These are phyloP conservation scores for Pleurotus ostreatus DNA, from an alignment of 768 basidiomycete species.

Conservation along the genomic window DNA sequence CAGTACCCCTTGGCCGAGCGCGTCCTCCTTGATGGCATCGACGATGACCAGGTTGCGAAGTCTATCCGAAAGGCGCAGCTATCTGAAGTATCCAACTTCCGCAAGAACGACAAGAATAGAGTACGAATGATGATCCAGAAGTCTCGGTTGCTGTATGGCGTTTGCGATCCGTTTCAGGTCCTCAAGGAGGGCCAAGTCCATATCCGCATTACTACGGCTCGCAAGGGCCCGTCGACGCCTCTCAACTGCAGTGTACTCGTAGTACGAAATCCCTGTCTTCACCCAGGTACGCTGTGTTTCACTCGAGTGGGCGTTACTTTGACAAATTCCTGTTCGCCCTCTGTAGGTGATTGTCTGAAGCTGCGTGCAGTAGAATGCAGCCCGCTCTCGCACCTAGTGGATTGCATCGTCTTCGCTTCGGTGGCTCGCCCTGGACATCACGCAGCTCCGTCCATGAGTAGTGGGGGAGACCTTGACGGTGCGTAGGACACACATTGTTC, in stretches of 20 bases:
- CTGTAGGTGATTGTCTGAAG: slow-evolving; percentile 58
- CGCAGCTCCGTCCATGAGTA: slow-evolving; percentile 66
- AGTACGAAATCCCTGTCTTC: slow-evolving; percentile 65
- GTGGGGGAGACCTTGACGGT: slow-evolving; percentile 65
- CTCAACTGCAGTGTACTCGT: slow-evolving; percentile 61
- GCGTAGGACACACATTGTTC: not conserved
- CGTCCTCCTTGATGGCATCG: slow-evolving; percentile 52
- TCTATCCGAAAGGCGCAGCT: slow-evolving; percentile 42
- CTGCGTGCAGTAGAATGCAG: slow-evolving; percentile 53
- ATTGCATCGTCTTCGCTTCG: slow-evolving; percentile 66
- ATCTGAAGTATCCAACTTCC: slow-evolving; percentile 45
- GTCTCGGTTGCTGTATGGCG: slow-evolving; percentile 60
- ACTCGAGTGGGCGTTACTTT: not conserved
- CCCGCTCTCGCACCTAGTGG: slow-evolving; percentile 50
- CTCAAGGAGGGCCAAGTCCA: slow-evolving; percentile 63
- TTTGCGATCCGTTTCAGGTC: slow-evolving; percentile 63
- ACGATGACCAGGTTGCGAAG: slow-evolving; percentile 34
- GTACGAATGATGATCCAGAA: slow-evolving; percentile 59
- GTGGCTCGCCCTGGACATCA: slow-evolving; percentile 53
- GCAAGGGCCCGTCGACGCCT: slow-evolving; percentile 49
- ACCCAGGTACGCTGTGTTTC: slow-evolving; percentile 42
- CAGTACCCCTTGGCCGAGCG: slow-evolving; percentile 47
- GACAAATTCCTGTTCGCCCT: not conserved
- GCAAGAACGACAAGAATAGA: slow-evolving; percentile 45
- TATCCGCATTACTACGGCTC: slow-evolving; percentile 48